These are phyloP conservation scores for Waitea zeae DNA, from an alignment of 1,284 basidiomycete genomes.

Conservation along the genomic window DNA sequence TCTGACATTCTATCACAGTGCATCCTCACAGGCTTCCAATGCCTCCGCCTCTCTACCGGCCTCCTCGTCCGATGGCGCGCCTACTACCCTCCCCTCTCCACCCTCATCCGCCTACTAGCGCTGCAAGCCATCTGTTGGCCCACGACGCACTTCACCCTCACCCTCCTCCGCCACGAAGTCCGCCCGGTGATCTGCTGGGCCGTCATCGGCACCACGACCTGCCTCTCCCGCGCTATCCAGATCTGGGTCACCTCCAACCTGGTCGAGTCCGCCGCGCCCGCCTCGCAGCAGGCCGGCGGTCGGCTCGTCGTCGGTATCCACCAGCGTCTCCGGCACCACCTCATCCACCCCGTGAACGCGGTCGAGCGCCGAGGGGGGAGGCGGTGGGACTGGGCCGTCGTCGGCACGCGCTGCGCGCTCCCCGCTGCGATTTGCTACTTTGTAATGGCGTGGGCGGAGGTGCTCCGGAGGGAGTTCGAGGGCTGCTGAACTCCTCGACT, in stretches of 20 bases:
- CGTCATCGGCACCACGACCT: constrained; percentile 67
- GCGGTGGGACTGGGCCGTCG: constrained; percentile 61
- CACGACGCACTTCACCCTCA: constrained; percentile 32
- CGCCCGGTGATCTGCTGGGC: constrained; percentile 69
- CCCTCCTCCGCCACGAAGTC: constrained; percentile 36
- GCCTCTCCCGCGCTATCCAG: constrained; percentile 52
- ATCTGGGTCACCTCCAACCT: constrained; percentile 40
- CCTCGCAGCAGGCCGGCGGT: constrained; percentile 5
- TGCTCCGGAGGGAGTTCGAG: constrained; percentile 22
- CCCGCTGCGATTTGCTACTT: constrained; percentile 58
- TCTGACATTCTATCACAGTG: constrained; percentile 28
- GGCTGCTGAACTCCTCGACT: constrained; percentile 19
- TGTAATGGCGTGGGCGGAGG: constrained; percentile 60
- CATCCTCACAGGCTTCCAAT: constrained; percentile 68
- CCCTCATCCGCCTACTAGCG: constrained; percentile 68
- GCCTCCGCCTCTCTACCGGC: constrained; percentile 62
- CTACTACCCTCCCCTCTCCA: constrained; percentile 67
- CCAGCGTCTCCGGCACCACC: too few species aligned
- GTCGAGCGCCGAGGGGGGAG: constrained; percentile 20
- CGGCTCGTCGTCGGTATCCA: constrained; percentile 1
- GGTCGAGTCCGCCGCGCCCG: constrained; percentile 2
- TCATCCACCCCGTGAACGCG: constrained; percentile 21
- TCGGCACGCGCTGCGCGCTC: constrained; percentile 44
- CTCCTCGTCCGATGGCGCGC: constrained; percentile 66
- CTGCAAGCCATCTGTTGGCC: constrained; percentile 47